Conservation (phyloP, 441 rosid species). For the Gossypium lobatum region DNA sequence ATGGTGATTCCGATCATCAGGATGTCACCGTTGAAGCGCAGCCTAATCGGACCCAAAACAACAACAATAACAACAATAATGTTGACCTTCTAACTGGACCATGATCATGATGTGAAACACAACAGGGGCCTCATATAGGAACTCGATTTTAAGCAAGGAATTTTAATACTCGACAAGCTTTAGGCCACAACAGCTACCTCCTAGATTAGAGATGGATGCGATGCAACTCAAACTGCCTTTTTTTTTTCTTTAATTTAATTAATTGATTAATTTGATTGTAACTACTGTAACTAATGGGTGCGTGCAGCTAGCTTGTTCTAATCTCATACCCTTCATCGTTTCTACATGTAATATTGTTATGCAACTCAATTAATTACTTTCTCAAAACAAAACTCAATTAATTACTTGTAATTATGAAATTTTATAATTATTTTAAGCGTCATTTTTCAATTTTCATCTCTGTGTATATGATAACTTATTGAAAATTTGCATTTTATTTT, state of each 20-base stretch:
- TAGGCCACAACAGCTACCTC: neutral
- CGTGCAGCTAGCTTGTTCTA: neutral
- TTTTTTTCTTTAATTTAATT: neutral
- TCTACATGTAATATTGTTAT: neutral
- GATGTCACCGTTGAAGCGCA: conserved; percentile 26
- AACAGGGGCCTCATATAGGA: neutral
- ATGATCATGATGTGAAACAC: neutral
- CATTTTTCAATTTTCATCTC: too few relatives aligned
- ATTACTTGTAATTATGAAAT: neutral
- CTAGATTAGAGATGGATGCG: neutral
- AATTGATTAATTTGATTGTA: neutral
- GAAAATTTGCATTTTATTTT: too few relatives aligned
- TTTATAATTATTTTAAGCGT: neutral
- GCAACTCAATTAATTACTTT: neutral
- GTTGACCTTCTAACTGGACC: conserved; percentile 43
- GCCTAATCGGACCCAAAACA: conserved; percentile 23
- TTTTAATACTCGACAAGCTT: neutral
- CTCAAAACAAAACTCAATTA: neutral
- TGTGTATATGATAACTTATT: too few relatives aligned
- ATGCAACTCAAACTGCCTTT: neutral
- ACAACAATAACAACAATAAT: conserved; percentile 30
- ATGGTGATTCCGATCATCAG: neutral
- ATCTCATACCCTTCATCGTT: neutral
- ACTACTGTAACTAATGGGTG: neutral
- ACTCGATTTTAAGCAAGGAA: neutral